These are phyloP conservation scores for Aureobasidium namibiae DNA, from an alignment of 2,329 filamentous ascomycete genomes.

Conservation along the genomic window DNA sequence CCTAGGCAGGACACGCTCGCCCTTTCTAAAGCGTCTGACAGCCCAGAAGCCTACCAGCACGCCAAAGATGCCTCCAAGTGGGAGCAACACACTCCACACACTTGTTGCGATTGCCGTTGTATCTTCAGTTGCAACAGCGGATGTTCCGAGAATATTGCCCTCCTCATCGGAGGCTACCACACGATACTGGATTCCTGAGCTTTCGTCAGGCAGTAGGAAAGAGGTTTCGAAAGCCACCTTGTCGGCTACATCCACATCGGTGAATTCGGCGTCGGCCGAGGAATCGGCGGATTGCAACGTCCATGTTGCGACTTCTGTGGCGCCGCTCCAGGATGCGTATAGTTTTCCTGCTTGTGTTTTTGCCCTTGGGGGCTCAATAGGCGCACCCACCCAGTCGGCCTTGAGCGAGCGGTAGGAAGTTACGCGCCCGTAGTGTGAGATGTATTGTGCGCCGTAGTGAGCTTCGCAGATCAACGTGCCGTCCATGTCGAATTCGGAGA, in stretches of 20 bases:
- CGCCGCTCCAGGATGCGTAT: conserved; percentile 16
- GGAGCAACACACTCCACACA: conserved; percentile 2
- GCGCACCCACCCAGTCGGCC: conserved; percentile 13
- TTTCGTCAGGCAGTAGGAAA: conserved; percentile 10
- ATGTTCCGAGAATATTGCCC: conserved; percentile 14
- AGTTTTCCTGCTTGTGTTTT: conserved; percentile 30
- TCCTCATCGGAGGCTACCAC: conserved; percentile 18
- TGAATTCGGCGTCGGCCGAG: not conserved
- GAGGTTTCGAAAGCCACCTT: conserved; percentile 15
- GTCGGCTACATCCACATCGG: conserved; percentile 13
- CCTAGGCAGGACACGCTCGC: not conserved
- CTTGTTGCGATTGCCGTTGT: not conserved
- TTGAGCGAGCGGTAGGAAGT: conserved; percentile 44
- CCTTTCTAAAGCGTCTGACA: not conserved
- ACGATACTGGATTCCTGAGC: conserved; percentile 9
- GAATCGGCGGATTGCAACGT: conserved; percentile 19
- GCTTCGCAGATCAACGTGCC: conserved; percentile 45
- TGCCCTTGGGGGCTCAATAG: not conserved
- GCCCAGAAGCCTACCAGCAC: not conserved
- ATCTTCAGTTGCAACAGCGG: conserved; percentile 3
- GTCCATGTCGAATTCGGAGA: conserved; percentile 33
- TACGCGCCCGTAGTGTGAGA: conserved; percentile 29
- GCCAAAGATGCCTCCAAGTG: not conserved
- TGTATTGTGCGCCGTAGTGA: conserved; percentile 33
- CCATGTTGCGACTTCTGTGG: conserved; percentile 16